Base-by-base conservation (phyloP, 208 protist genomes). In the Trypanosoma melophagium region DNA sequence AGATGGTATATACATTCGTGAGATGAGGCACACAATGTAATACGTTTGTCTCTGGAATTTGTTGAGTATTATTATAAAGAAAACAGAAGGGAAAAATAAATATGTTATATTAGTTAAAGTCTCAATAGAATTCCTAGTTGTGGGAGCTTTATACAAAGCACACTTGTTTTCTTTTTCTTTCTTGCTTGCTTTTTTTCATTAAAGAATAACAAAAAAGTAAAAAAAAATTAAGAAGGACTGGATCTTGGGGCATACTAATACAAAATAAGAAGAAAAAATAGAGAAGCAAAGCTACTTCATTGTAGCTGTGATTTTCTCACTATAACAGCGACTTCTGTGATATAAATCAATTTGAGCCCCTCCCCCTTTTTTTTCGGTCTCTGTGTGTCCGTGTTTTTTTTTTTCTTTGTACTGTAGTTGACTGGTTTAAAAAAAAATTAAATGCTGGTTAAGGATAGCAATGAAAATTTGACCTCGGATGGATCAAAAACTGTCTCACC, bases 371-470 rank as follows among this genome's bases (percentile, higher is more conserved):
- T 14, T 54, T 14, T 54, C 22, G 25, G n/a, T 42, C 17, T 65
- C 28, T 13, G 40, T 44, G 25, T 54, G 19, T 41, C 9, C 17
- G n/a, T 57, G 61, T 75, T 69, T 75, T 69, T 61, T 61, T 73
- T 69, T 55, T 56, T 71, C 54, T 62, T 57, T 65, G 60, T 70
- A 17, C 47, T 42, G 25, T 47, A 47, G 60, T 71, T 42, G 14
- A 25, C 1, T 3, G 5, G 25, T 40, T n/a, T 40, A 38, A 38
- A 19, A 31, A 31, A 55, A 10, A 31, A 16, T n/a, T 75, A 53
- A 52, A 75, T 75, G 69, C 40, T 51, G 44, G 55, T 59, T 59
- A 75, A 50, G 45, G 62, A 58, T 50, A 40, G 8, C 31, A 40
- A 59, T 65, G 24, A 42, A 50, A 54, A 19, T 25, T 12, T 21